Percentiles rank a stretch among this genome's conserved stretches.
phyloP scores from a whole-genome alignment of 805 yeast genomes.

The Suhomyces faveliae region DNA sequence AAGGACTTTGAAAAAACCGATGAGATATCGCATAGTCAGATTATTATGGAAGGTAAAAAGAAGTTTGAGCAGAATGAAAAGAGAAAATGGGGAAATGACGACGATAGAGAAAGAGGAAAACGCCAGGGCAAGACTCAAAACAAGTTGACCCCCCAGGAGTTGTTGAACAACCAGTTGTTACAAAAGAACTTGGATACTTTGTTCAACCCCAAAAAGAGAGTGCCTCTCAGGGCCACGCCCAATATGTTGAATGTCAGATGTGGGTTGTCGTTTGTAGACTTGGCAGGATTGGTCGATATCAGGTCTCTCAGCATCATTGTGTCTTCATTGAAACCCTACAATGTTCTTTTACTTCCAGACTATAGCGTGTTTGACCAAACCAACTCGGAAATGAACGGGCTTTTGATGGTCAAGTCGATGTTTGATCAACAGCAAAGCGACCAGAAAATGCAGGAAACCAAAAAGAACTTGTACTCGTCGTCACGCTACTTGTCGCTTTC shows the following conservation, averaged over 20 bases:
- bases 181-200: constrained; percentile 48
- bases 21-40: constrained; percentile 40
- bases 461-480: constrained; percentile 18
- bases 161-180: constrained; percentile 39
- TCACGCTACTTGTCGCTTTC: constrained; percentile 31
- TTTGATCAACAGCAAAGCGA: constrained; percentile 32
- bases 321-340: constrained; percentile 75
- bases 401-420: constrained; percentile 22
- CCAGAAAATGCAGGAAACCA: constrained; percentile 20
- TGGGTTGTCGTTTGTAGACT: constrained; percentile 71
- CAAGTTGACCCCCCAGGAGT: constrained; percentile 43
- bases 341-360: constrained; percentile 58
- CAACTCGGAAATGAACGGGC: constrained; percentile 27
- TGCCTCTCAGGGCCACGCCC: constrained; percentile 12
- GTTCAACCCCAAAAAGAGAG: constrained; percentile 50
- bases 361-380: constrained; percentile 21
- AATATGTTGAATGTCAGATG: constrained; percentile 50
- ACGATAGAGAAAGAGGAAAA: constrained; percentile 13
- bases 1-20: constrained; percentile 61
- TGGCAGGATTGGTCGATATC: constrained; percentile 80
- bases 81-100: constrained; percentile 25
- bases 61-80: constrained; percentile 34
- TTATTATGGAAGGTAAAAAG: constrained; percentile 37
- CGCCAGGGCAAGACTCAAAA: constrained; percentile 19
- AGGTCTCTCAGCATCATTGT: constrained; percentile 77